A percentile compares a stretch with the other conserved stretches of the same genome.
phyloP scores from a whole-genome alignment of 306 rosid genomes.

The Corylus americana region DNA sequence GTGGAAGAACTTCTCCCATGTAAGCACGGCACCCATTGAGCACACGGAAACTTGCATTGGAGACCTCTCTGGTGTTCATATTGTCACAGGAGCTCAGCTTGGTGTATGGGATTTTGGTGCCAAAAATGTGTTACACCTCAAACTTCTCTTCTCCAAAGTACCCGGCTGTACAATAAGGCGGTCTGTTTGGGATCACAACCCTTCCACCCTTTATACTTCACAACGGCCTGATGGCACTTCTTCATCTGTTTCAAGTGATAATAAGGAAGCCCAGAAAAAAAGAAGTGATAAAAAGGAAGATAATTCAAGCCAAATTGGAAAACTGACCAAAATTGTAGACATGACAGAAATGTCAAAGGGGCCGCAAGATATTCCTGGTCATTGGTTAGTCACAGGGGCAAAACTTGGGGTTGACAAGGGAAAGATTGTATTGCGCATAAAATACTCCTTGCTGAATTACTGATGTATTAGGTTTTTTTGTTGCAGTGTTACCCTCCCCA shows the following conservation, averaged over 20 bases:
- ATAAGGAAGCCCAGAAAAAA: conserved; percentile 6
- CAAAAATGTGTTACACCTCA: conserved; percentile 87
- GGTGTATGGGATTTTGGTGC: conserved; percentile 99
- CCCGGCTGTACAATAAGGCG: conserved; percentile 96
- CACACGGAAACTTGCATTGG: conserved; percentile 83
- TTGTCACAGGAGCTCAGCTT: conserved; percentile 96
- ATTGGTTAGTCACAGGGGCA: conserved; percentile 98
- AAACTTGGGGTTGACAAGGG: conserved; percentile 99
- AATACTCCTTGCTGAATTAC: conserved; percentile 87
- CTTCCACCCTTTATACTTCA: conserved; percentile 44
- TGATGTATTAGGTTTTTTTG: conserved; percentile 38
- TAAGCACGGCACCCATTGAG: conserved; percentile 98
- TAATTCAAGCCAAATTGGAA: conserved; percentile 59
- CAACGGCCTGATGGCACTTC: conserved; percentile 70
- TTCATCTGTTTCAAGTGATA: conserved; percentile 56
- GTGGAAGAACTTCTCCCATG: conserved; percentile 99
- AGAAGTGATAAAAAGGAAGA: conserved; percentile 81
- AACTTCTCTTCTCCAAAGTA: conserved; percentile 89
- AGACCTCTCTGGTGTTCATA: conserved; percentile 93
- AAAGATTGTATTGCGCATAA: conserved; percentile 77
- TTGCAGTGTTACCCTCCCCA: conserved; percentile 32
- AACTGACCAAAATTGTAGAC: conserved; percentile 83
- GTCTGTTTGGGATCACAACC: conserved; percentile 97
- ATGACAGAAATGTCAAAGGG: conserved; percentile 94
- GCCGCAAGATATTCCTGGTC: conserved; percentile 96